Evolutionary conservation across 2,329 filamentous ascomycete species (phyloP).

Genomic region (Blumeria hordei): DNA sequence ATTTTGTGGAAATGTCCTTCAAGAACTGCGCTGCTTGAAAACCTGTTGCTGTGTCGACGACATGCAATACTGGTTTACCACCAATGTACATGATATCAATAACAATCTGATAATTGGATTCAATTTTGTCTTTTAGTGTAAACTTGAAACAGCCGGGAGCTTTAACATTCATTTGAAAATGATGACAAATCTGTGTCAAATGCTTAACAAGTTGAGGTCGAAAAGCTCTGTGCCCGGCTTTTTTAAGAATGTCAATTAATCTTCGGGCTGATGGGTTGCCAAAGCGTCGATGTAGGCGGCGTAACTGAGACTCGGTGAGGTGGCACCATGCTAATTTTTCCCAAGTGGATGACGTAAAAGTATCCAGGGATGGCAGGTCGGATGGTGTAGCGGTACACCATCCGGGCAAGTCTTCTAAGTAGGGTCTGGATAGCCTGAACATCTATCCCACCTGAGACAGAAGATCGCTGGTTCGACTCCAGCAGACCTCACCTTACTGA

Average conservation of each 20-base stretch:
- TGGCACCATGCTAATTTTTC: neutral
- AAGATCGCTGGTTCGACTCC: too few relatives aligned
- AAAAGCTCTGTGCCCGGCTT: too few relatives aligned
- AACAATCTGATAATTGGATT: slow-evolving; percentile 3
- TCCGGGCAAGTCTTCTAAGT: too few relatives aligned
- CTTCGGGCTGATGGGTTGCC: neutral
- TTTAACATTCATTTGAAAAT: neutral
- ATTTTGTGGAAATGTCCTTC: neutral
- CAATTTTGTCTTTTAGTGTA: neutral
- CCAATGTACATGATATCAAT: slow-evolving; percentile 3
- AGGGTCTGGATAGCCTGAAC: too few relatives aligned
- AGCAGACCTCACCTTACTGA: too few relatives aligned
- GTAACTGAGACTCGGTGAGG: neutral
- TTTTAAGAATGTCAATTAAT: neutral
- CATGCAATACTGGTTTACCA: slow-evolving; percentile 1
- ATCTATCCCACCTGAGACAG: too few relatives aligned
- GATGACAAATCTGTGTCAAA: too few relatives aligned
- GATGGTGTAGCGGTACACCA: too few relatives aligned
- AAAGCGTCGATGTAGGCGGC: neutral
- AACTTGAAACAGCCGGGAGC: neutral
- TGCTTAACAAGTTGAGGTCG: too few relatives aligned
- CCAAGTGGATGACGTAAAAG: too few relatives aligned
- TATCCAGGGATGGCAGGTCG: too few relatives aligned
- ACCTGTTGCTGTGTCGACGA: slow-evolving; percentile 1
- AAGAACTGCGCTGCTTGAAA: slow-evolving; percentile 3